Conservation (phyloP, 2,329 filamentous ascomycete genomes). For the Leptographium lundbergii region DNA sequence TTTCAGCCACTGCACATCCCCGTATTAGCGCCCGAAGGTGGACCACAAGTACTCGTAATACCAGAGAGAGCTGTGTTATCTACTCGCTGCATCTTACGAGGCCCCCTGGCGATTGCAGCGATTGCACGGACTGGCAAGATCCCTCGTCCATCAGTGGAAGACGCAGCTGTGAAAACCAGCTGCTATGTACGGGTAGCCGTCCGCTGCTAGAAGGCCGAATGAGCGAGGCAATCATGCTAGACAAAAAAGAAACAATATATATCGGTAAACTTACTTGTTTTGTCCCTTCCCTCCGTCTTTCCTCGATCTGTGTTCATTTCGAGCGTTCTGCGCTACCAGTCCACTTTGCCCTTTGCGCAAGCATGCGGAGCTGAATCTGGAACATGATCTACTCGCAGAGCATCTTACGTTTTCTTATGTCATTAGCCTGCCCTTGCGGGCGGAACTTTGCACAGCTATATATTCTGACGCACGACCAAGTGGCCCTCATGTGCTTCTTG, state of each 20-base stretch:
- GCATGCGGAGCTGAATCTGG: not conserved
- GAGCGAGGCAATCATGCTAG: not conserved
- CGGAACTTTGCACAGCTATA: not conserved
- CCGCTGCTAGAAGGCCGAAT: not conserved
- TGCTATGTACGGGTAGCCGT: too few species aligned
- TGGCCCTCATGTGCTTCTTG: too few species aligned
- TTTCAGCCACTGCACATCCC: not conserved
- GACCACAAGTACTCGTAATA: not conserved
- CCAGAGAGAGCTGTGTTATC: too few species aligned
- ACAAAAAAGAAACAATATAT: not conserved
- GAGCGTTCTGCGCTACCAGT: not conserved
- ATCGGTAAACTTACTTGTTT: not conserved
- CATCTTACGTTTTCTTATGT: not conserved
- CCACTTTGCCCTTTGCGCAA: not conserved
- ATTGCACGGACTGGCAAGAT: too few species aligned
- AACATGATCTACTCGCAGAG: not conserved
- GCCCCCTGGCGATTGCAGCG: too few species aligned
- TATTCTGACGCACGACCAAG: too few species aligned
- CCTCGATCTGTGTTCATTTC: not conserved
- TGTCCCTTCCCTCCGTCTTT: not conserved
- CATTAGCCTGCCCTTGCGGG: not conserved
- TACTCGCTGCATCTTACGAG: too few species aligned
- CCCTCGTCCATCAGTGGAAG: too few species aligned
- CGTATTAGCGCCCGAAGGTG: not conserved
- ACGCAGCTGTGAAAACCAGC: too few species aligned